Evolutionary conservation across 2,329 filamentous ascomycete species (phyloP), one percentile per base, ranked within the genome.

Genomic region (Aspergillus eucalypticola): DNA sequence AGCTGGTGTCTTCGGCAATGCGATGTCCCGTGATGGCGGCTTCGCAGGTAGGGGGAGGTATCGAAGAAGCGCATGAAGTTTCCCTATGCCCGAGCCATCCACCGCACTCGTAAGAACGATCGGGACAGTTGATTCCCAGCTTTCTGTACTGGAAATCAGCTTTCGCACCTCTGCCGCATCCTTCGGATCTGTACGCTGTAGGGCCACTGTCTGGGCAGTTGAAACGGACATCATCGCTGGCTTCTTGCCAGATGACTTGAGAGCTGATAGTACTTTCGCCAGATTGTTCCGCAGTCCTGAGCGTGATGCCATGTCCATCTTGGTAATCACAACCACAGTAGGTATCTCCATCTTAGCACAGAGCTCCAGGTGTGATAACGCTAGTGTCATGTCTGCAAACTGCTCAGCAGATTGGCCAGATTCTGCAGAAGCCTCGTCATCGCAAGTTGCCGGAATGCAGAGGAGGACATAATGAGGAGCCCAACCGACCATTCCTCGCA

Each of bases 401-500:
- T 71, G 69, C 15, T 75, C 73, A 15, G 57, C 23, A 23, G 44
- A 73, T 41, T 54, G 15, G 44, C 53, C 60, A 11, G 56, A 21
- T 10, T 69, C 61, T 10, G 60, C 25, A 8, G 60, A 52, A 69
- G 51, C 78, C 49, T 89, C 86, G 10, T 83, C 81, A 21, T 66
- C 69, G 64, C 90, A 89, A 69, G 95, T 90, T 38, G 91, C 92
- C 50, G 92, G 88, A 62, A 98, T 87, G 67, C 96, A 97, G 2
- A 98, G 82, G 21, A 96, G 76, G 1, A 91, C 92, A 89, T 95
- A 99, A 73, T 98, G 92, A 8, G 95, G 95, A 39, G 91, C 90
- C 93, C 95, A 98, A 49, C 93, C 95, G 64, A 99, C 84, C n/a
- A 99, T 81, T 0, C 93, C 92, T 61, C 94, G 86, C 56, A 98